phyloP scores from a whole-genome alignment of 768 basidiomycete genomes.

The Lentinula edodes region DNA sequence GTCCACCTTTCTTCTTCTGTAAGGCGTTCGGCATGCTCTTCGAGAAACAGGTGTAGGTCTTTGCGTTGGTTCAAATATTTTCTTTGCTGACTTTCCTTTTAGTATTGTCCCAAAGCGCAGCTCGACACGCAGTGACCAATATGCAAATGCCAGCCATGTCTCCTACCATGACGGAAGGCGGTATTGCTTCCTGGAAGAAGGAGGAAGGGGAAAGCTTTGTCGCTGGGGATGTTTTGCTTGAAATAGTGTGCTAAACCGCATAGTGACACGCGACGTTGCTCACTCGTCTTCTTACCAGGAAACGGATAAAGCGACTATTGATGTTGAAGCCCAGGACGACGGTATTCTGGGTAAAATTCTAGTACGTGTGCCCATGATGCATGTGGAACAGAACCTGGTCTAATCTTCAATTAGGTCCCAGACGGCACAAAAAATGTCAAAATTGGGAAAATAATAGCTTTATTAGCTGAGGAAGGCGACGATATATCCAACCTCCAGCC shows the following conservation, averaged over 20 bases:
- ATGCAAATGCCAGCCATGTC: constrained; percentile 97
- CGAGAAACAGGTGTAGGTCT: neutral
- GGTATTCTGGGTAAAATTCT: constrained; percentile 92
- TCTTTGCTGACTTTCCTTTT: neutral
- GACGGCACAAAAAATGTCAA: constrained; percentile 82
- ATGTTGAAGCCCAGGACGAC: constrained; percentile 98
- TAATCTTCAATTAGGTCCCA: constrained; percentile 37
- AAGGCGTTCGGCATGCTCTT: neutral
- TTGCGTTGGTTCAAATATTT: neutral
- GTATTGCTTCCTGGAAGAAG: constrained; percentile 88
- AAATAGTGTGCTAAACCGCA: constrained; percentile 58
- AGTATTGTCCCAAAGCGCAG: constrained; percentile 52
- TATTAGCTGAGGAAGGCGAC: constrained; percentile 95
- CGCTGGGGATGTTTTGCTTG: constrained; percentile 81
- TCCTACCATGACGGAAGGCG: constrained; percentile 95
- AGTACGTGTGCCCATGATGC: constrained; percentile 37
- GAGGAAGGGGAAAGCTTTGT: constrained; percentile 74
- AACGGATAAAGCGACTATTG: constrained; percentile 94
- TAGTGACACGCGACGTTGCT: neutral
- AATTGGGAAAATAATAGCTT: constrained; percentile 85
- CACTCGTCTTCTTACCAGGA: constrained; percentile 42
- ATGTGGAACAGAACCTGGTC: neutral
- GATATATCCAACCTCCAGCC: constrained; percentile 81
- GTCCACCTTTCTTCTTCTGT: neutral
- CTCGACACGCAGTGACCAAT: constrained; percentile 59